Conservation (phyloP, 2,329 filamentous ascomycete species). For the Incumbomyces lentus region DNA sequence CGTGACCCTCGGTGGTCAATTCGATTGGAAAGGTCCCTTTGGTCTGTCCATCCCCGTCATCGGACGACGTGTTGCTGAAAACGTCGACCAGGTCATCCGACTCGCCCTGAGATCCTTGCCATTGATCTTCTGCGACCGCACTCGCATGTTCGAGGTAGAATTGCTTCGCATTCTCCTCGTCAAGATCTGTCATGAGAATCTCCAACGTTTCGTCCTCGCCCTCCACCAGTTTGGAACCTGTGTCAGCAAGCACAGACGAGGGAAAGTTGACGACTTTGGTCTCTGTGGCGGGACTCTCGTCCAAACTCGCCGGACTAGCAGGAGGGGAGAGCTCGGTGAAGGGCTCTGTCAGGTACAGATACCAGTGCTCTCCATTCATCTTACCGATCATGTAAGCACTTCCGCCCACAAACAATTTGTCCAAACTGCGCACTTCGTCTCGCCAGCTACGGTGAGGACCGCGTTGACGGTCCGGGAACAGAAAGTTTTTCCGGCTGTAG, state of each 20-base stretch:
- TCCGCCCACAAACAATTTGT: constrained; percentile 80
- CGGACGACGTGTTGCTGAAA: constrained; percentile 63
- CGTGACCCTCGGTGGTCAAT: constrained; percentile 84
- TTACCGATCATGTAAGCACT: constrained; percentile 99
- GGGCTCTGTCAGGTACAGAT: constrained; percentile 89
- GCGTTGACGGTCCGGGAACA: constrained; percentile 88
- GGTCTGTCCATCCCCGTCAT: constrained; percentile 48
- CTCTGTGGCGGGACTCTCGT: constrained; percentile 38
- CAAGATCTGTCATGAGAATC: constrained; percentile 58
- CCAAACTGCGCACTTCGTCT: constrained; percentile 84
- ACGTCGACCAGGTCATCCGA: constrained; percentile 54
- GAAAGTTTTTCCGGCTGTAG: constrained; percentile 97
- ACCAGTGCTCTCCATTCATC: constrained; percentile 99
- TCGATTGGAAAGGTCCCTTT: constrained; percentile 57
- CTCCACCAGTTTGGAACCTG: constrained; percentile 19
- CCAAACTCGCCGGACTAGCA: constrained; percentile 52
- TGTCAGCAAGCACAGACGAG: constrained; percentile 19
- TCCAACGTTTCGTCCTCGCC: constrained; percentile 46
- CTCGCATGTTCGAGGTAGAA: constrained; percentile 72
- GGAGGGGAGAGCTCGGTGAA: constrained; percentile 71
- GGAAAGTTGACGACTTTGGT: constrained; percentile 51
- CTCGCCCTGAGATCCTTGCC: constrained; percentile 60
- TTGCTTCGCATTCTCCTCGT: constrained; percentile 55
- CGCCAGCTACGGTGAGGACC: constrained; percentile 96
- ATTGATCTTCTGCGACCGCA: constrained; percentile 75